Evolutionary conservation across 1,284 basidiomycete species (phyloP), one percentile per base, ranked within the genome.

Genomic region (Trichosporon coremiiforme): DNA sequence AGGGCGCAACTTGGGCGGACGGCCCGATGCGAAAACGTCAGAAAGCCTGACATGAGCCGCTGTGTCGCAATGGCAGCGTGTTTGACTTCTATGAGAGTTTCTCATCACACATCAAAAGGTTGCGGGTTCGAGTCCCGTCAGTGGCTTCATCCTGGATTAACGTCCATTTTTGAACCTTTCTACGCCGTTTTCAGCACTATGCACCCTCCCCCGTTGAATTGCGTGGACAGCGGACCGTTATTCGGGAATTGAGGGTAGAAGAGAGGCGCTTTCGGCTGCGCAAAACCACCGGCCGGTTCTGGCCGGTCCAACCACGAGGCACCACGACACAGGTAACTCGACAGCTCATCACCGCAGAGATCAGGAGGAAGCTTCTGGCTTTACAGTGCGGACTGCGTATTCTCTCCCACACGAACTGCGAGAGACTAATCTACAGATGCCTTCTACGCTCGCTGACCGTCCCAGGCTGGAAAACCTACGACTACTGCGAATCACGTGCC

Each of bases 101-200:
- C 38, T 47, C 41, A 47, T 47, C 22, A 65, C 57, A 60, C 57
- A 60, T 65, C 64, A 65, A 47, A 65, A 45, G 64, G 64, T 65
- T 65, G 64, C 64, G 64, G 64, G 64, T 65, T 65, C 64, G 64
- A 65, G 64, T 47, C 64, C 64, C 64, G 64, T 47, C 64, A 47
- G 64, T 45, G 41, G 64, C 64, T 65, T 47, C 22, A 7, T 10
- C 2, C 2, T 3, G 25, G 25, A 31, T 57, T 60, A 7, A 12
- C 47, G 9, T 53, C 47, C 47, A 22, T 53, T 53, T 53, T 53
- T 53, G 47, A 22, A 22, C n/a, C 17, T 53, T 45, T 45, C 41
- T 45, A 45, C 4, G 15, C 15, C 36, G 36, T 45, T 45, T 45
- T 17, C 12, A 3, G 13, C 41, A 17, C 41, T 3, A 17, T n/a